Evolutionary conservation across 345 rosid species (phyloP).

Genomic region (Gossypium longicalyx): DNA sequence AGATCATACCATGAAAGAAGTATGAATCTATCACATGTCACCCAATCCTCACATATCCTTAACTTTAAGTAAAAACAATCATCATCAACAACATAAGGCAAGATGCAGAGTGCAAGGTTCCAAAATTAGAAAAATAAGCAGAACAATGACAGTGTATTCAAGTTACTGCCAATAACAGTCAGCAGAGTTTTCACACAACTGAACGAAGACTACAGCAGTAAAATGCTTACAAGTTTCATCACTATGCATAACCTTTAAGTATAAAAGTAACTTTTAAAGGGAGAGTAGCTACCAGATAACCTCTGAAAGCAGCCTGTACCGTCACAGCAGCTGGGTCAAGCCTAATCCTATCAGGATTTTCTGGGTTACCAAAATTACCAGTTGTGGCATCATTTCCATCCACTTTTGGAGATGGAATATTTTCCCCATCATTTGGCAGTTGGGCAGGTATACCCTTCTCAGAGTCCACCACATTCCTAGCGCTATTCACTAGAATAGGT

Average conservation of each 20-base stretch:
- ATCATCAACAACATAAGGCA: background rate
- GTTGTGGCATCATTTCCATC: slow-evolving; percentile 7
- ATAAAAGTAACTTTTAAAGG: background rate
- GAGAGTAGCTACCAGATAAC: slow-evolving; percentile 51
- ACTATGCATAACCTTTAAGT: background rate
- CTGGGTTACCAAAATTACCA: slow-evolving; percentile 25
- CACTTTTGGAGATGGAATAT: slow-evolving; percentile 18
- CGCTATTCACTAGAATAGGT: slow-evolving; percentile 27
- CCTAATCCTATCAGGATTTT: slow-evolving; percentile 39
- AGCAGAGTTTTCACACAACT: background rate
- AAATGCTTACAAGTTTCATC: background rate
- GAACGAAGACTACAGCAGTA: background rate
- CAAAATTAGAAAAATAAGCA: background rate
- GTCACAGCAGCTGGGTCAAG: slow-evolving; percentile 57
- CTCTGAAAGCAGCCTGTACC: slow-evolving; percentile 70
- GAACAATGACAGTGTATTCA: background rate
- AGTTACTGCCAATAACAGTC: background rate
- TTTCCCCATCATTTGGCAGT: slow-evolving; percentile 25
- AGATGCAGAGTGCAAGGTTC: background rate
- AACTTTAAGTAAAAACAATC: background rate
- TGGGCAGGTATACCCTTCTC: slow-evolving; percentile 25
- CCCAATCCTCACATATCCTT: background rate
- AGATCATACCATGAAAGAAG: background rate
- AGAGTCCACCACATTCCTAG: slow-evolving; percentile 24
- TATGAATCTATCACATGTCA: background rate